Conservation (phyloP, 1,284 basidiomycete species). For the Ganoderma sp. region DNA sequence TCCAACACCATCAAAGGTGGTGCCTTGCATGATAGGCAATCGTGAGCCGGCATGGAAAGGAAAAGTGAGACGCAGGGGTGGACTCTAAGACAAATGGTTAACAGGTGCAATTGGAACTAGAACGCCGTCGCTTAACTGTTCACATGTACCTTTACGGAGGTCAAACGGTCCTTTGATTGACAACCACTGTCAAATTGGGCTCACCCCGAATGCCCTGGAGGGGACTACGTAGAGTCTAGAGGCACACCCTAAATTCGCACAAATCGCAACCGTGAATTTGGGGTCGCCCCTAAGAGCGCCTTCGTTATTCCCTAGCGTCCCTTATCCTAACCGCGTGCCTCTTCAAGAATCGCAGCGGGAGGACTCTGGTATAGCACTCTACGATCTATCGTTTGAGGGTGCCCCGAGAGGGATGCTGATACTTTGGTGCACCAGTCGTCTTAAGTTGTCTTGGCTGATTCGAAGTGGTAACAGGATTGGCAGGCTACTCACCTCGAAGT, state of each 20-base stretch:
- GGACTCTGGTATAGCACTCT: background rate
- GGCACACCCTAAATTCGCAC: background rate
- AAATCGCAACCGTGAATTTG: background rate
- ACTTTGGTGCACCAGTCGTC: background rate
- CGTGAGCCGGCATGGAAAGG: background rate
- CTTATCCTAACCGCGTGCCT: background rate
- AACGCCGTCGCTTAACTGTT: background rate
- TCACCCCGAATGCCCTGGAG: background rate
- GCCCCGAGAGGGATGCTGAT: background rate
- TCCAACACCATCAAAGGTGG: conserved; percentile 5
- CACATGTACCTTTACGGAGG: background rate
- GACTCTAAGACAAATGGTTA: background rate
- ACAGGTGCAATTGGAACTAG: background rate
- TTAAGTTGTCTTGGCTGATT: background rate
- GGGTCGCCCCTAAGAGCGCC: background rate
- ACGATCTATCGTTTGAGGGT: background rate
- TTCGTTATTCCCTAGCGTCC: background rate
- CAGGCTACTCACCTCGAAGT: background rate
- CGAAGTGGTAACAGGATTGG: background rate
- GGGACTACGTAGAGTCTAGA: background rate
- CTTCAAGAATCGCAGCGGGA: background rate
- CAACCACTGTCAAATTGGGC: background rate
- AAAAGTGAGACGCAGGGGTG: background rate
- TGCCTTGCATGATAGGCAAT: background rate
- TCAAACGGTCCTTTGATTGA: background rate